Base-by-base conservation (phyloP, 2,329 filamentous ascomycete species). In the Aspergillus felis region DNA sequence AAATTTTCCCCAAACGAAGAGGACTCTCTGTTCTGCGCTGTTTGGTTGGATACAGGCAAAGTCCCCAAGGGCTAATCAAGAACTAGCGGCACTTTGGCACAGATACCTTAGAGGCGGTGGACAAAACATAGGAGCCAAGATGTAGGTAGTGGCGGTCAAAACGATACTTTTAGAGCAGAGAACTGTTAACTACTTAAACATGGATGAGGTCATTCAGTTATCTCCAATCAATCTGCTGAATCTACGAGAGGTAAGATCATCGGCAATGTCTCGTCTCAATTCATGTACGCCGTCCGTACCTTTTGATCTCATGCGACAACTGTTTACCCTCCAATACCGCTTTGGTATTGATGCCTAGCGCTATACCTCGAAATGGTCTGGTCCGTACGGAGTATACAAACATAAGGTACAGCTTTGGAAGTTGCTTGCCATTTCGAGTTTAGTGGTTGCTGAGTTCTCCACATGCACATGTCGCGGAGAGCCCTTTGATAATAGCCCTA, bases 401-500 rank as follows among this genome's bases (percentile, higher is more conserved):
- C 27, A 28, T 4, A 12, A 4, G 10, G 28, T 29, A 12, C 3
- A 29, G 9, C 20, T 47, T 47, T 44, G 17, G 6, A 17, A 27
- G 44, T 22, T 47, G 7, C 44, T 47, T 47, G 14, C 44, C 22
- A 17, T 24, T 53, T 50, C 48, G 10, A 28, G 29, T 4, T 41
- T 42, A 25, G 35, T 52, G 4, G 1, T 8, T n/a, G 14, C 12
- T 38, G 32, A 20, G 46, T 32, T 24, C n/a, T 12, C 32, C 24
- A 10, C 44, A 24, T 20, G 57, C 59, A 61, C 59, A 57, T 59
- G 59, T 27, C 51, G 14, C 25, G 17, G 10, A 12, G 50, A 61
- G 48, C 60, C 60, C 60, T 62, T 38, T 47, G 50, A 44, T 55
- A 51, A 12, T 51, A 58, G 51, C 60, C 60, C 60, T 62, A 60